Percentiles rank a stretch among this genome's conserved stretches.
Conservation (phyloP, 2,329 filamentous ascomycete species). For the Esteya vermicola region DNA sequence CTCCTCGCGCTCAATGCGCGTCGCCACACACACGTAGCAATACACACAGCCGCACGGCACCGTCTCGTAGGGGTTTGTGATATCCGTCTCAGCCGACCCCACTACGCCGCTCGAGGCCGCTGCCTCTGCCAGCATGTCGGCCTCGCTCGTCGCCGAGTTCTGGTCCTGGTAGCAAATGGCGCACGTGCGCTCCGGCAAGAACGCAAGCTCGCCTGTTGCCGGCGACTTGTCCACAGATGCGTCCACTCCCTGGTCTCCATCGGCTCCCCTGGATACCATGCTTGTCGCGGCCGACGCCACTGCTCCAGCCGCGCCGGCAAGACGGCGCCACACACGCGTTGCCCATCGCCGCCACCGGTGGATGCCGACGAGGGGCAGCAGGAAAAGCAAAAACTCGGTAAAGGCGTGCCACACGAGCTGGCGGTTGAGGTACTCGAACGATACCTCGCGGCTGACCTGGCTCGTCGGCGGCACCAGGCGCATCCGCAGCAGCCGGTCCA, state of each 20-base stretch:
- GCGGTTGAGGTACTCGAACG: slow-evolving; percentile 93
- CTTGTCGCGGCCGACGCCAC: too few relatives aligned
- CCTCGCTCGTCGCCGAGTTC: slow-evolving; percentile 62
- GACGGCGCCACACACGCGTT: slow-evolving; percentile 71
- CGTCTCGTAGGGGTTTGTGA: slow-evolving; percentile 91
- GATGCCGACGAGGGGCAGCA: slow-evolving; percentile 92
- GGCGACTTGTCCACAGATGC: too few relatives aligned
- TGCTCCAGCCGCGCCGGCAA: too few relatives aligned
- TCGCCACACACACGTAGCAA: slow-evolving; percentile 91
- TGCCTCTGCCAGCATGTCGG: slow-evolving; percentile 56
- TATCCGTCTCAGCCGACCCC: slow-evolving; percentile 79
- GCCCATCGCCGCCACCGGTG: slow-evolving; percentile 86
- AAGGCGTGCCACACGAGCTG: slow-evolving; percentile 99
- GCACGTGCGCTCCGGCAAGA: slow-evolving; percentile 85
- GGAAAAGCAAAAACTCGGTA: slow-evolving; percentile 93
- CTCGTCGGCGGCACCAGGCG: slow-evolving; percentile 73
- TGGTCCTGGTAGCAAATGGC: slow-evolving; percentile 95
- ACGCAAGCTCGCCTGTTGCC: slow-evolving; percentile 57
- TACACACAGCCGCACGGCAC: slow-evolving; percentile 84
- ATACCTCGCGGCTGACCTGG: slow-evolving; percentile 81
- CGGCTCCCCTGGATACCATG: too few relatives aligned
- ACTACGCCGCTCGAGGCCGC: slow-evolving; percentile 62
- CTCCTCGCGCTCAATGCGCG: slow-evolving; percentile 79
- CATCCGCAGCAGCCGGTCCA: slow-evolving; percentile 73
- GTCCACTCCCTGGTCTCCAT: not conserved